These are phyloP conservation scores for Wickerhamomyces sp. DNA, from an alignment of 1,139 yeast genomes.

Conservation along the genomic window DNA sequence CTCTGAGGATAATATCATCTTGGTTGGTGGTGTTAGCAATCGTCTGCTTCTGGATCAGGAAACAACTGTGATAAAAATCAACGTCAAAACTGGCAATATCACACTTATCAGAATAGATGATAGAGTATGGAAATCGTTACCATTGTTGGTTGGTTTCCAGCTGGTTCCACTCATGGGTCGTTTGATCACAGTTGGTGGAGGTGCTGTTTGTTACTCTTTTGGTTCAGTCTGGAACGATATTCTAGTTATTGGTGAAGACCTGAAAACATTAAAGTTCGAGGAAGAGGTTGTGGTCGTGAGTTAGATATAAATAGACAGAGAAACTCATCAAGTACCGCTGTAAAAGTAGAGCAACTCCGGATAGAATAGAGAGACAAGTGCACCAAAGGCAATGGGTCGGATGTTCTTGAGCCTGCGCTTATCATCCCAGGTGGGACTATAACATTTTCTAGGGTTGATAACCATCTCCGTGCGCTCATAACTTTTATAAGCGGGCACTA, in stretches of 20 bases:
- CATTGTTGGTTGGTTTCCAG: slow-evolving; percentile 60
- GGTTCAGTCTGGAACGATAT: slow-evolving; percentile 61
- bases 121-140: slow-evolving; percentile 37
- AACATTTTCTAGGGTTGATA: too few relatives aligned
- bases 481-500: too few relatives aligned
- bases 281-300: neutral
- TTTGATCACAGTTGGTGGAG: slow-evolving; percentile 54
- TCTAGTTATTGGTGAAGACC: slow-evolving; percentile 12
- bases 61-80: slow-evolving; percentile 35
- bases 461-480: too few relatives aligned
- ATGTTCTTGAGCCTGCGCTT: too few relatives aligned
- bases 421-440: too few relatives aligned
- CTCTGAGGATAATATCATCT: slow-evolving; percentile 29
- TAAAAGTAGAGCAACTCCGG: too few relatives aligned
- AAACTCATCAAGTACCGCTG: too few relatives aligned
- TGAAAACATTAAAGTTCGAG: neutral
- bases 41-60: slow-evolving; percentile 32
- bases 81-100: slow-evolving; percentile 23
- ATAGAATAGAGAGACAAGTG: too few relatives aligned
- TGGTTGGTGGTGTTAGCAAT: slow-evolving; percentile 61
- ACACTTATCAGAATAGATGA: slow-evolving; percentile 29
- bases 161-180: slow-evolving; percentile 26
- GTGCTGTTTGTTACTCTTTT: slow-evolving; percentile 81
- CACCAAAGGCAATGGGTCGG: too few relatives aligned
- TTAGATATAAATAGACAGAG: too few relatives aligned